These are phyloP conservation scores for Hyphodiscus hymeniophilus DNA, from an alignment of 495 filamentous ascomycete species.

Conservation along the genomic window DNA sequence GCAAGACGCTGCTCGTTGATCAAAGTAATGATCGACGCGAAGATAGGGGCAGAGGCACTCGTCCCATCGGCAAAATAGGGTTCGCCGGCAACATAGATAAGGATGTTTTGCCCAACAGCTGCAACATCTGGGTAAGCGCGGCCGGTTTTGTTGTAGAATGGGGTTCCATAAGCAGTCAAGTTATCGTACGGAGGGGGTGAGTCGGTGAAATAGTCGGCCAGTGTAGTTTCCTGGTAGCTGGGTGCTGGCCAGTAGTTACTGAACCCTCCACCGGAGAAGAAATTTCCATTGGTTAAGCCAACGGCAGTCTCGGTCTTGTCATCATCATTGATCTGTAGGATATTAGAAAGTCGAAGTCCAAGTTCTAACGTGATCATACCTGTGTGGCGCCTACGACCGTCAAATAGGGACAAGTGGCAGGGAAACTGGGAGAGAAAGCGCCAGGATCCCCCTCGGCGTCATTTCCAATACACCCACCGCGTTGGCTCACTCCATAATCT, in stretches of 20 bases:
- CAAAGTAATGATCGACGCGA: conserved; percentile 47
- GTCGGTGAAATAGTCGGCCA: conserved; percentile 40
- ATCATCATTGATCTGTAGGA: no score
- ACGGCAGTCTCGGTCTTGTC: conserved; percentile 22
- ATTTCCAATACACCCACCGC: conserved; percentile 1
- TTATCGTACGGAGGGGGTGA: conserved; percentile 31
- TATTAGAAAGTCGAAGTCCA: no score
- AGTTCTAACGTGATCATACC: conserved; percentile 11
- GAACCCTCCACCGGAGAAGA: conserved; percentile 34
- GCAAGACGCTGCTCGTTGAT: conserved; percentile 54
- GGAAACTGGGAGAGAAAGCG: conserved; percentile 60
- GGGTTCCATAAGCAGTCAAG: no score
- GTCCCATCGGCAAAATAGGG: conserved; percentile 43
- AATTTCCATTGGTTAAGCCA: neutral
- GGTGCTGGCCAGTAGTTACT: conserved; percentile 30
- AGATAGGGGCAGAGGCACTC: conserved; percentile 47
- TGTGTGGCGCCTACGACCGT: conserved; percentile 40
- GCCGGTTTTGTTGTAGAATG: conserved; percentile 2
- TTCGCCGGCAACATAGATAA: conserved; percentile 34
- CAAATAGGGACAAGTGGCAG: conserved; percentile 68
- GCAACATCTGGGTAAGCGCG: conserved; percentile 50
- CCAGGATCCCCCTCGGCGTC: conserved; percentile 34
- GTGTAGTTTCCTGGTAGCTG: conserved; percentile 31
- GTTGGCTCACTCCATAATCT: conserved; percentile 40
- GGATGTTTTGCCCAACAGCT: conserved; percentile 49